Percentiles rank a stretch among this genome's conserved stretches.
Conservation (phyloP, 2,329 filamentous ascomycete species). For the Talaromyces sp. region DNA sequence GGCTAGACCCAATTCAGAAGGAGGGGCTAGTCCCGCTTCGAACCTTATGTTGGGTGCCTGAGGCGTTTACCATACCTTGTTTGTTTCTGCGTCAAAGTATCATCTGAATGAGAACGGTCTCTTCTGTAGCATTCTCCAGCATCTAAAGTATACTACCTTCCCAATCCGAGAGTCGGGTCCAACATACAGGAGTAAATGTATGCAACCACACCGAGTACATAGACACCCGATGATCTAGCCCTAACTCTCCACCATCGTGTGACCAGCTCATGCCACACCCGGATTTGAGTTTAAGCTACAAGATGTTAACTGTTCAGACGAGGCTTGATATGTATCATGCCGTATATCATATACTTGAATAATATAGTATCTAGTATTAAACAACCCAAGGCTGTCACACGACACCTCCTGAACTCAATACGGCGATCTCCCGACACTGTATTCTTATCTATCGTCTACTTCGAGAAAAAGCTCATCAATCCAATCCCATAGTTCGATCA, state of each 20-base stretch:
- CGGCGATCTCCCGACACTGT: not conserved
- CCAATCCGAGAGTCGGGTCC: not conserved
- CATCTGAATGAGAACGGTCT: not conserved
- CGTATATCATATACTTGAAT: not conserved
- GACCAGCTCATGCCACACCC: not conserved
- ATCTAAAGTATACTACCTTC: not conserved
- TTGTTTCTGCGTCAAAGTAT: not conserved
- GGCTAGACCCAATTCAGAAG: conserved; percentile 15
- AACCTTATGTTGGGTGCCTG: not conserved
- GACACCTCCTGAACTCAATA: not conserved
- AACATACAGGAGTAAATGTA: not conserved
- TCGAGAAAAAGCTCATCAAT: not conserved
- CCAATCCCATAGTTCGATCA: not conserved
- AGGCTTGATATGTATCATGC: not conserved
- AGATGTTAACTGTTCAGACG: not conserved
- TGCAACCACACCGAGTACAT: not conserved
- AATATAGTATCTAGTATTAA: not conserved
- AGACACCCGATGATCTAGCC: not conserved
- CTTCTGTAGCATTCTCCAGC: not conserved
- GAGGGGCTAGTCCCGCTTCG: conserved; percentile 8
- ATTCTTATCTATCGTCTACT: not conserved
- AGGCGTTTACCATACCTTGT: not conserved
- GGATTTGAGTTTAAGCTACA: not conserved
- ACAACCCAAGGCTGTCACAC: not conserved
- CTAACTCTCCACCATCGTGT: conserved; percentile 6